Conservation (phyloP, 345 rosid genomes). For the Moricandia moricandioides region DNA sequence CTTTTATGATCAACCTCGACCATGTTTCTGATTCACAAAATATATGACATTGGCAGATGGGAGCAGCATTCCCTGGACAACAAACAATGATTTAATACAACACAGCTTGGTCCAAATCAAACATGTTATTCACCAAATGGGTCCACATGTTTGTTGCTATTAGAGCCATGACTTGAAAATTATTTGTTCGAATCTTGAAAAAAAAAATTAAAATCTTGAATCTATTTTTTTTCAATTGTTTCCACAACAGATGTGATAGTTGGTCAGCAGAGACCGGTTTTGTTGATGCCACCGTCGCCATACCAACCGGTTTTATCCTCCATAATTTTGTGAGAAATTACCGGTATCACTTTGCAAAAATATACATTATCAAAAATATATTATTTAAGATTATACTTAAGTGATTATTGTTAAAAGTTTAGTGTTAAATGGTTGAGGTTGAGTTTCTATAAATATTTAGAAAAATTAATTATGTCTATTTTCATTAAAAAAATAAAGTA, state of each 20-base stretch:
- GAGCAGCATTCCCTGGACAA: slow-evolving; percentile 55
- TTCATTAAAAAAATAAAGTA: too few species aligned
- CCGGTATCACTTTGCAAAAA: slow-evolving; percentile 44
- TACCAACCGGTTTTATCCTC: slow-evolving; percentile 83
- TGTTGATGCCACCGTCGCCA: slow-evolving; percentile 56
- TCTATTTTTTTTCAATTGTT: slow-evolving; percentile 4
- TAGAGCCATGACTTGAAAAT: neutral
- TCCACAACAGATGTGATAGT: slow-evolving; percentile 63
- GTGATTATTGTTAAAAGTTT: too few species aligned
- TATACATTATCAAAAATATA: too few species aligned
- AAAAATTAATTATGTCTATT: too few species aligned
- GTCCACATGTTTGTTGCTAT: slow-evolving; percentile 53
- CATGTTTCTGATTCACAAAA: slow-evolving; percentile 23
- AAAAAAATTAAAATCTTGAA: neutral
- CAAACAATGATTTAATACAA: slow-evolving; percentile 59
- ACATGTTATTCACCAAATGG: slow-evolving; percentile 66
- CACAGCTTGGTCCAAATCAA: slow-evolving; percentile 36
- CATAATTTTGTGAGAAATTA: too few species aligned
- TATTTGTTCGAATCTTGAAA: neutral
- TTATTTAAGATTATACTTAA: too few species aligned
- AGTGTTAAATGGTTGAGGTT: too few species aligned
- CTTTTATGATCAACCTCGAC: too few species aligned
- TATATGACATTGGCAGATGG: slow-evolving; percentile 56
- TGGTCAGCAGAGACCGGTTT: slow-evolving; percentile 63
- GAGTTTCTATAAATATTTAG: too few species aligned